Percentiles rank a stretch among this genome's conserved stretches.
Evolutionary conservation across 331 rosid species (phyloP).

Genomic region (Dryas integrifolia): DNA sequence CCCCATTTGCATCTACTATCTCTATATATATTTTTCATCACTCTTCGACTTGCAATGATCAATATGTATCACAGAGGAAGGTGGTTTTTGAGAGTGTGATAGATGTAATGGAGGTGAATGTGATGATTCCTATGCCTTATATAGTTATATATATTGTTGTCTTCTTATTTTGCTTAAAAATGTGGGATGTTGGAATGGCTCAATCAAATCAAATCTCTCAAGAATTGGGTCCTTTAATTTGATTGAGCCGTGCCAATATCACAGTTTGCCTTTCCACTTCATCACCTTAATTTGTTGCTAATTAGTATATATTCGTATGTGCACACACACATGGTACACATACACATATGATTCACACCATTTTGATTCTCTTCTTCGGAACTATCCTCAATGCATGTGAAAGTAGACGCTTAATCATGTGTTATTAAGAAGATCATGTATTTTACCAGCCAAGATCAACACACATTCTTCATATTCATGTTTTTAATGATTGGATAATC

Average conservation of each 20-base stretch:
- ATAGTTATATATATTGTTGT: not conserved
- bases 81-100: not conserved
- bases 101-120: constrained; percentile 16
- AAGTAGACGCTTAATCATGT: too few species aligned
- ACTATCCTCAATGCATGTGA: too few species aligned
- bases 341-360: not conserved
- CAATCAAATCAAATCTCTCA: constrained; percentile 71
- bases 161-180: constrained; percentile 12
- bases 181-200: constrained; percentile 62
- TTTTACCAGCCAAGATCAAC: too few species aligned
- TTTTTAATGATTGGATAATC: not conserved
- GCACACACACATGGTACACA: not conserved
- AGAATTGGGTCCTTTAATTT: constrained; percentile 48
- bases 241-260: constrained; percentile 96
- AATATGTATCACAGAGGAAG: not conserved
- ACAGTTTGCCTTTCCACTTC: not conserved
- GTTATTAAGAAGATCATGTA: too few species aligned
- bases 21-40: not conserved
- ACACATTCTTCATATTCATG: not conserved
- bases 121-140: not conserved
- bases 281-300: not conserved
- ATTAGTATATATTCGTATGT: too few species aligned
- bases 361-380: too few species aligned
- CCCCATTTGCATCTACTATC: constrained; percentile 4
- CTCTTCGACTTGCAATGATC: not conserved